These are phyloP conservation scores for Trichothecium roseum DNA, from an alignment of 2,329 filamentous ascomycete genomes.

Conservation along the genomic window DNA sequence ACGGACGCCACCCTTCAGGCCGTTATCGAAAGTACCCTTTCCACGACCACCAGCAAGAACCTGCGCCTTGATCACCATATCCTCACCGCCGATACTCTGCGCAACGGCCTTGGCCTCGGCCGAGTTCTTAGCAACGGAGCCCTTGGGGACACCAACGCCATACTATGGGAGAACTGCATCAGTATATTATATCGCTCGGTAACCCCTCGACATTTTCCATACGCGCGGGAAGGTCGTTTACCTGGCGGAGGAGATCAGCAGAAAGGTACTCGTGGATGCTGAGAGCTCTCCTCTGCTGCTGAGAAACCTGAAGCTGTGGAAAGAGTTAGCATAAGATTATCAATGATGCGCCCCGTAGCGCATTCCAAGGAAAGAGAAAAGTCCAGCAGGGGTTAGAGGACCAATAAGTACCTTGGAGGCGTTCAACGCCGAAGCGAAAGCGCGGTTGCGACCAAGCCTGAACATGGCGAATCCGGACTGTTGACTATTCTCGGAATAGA, in stretches of 20 bases:
- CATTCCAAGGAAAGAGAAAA: not conserved
- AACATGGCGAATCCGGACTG: slow-evolving; percentile 55
- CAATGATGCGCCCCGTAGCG: not conserved
- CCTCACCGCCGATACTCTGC: slow-evolving; percentile 81
- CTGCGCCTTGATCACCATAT: slow-evolving; percentile 99
- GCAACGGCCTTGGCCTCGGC: slow-evolving; percentile 88
- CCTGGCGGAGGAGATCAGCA: slow-evolving; percentile 74
- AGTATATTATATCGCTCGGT: slow-evolving; percentile 4
- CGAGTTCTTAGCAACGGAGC: slow-evolving; percentile 70
- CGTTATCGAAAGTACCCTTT: slow-evolving; percentile 97
- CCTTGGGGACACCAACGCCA: slow-evolving; percentile 86
- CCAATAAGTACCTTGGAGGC: slow-evolving; percentile 56
- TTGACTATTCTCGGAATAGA: slow-evolving; percentile 2
- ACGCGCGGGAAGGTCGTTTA: slow-evolving; percentile 24
- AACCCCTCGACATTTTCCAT: no score
- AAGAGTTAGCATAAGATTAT: no score
- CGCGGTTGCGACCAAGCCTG: slow-evolving; percentile 74
- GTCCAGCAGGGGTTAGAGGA: not conserved
- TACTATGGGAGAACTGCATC: no score
- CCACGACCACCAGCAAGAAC: slow-evolving; percentile 95
- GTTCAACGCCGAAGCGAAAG: slow-evolving; percentile 69
- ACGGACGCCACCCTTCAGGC: slow-evolving; percentile 95
- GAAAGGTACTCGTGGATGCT: slow-evolving; percentile 99
- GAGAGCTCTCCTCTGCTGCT: slow-evolving; percentile 78
- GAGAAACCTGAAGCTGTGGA: no score